A percentile compares a stretch with the other conserved stretches of the same genome.
These are phyloP conservation scores for Mortierella sp. DNA, from an alignment of 371 early-diverging fungal species.

Conservation along the genomic window DNA sequence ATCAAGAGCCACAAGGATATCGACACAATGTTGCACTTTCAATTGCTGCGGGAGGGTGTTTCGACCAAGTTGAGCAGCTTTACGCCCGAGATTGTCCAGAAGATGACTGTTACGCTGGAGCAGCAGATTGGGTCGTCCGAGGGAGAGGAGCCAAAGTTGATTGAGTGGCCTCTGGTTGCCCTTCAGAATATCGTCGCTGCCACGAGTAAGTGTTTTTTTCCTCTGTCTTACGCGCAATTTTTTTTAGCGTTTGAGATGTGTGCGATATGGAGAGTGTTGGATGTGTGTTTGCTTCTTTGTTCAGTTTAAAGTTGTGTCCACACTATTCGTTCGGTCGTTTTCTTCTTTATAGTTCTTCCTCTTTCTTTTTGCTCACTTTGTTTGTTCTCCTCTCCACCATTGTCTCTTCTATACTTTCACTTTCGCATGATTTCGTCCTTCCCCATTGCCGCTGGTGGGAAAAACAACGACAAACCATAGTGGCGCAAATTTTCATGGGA, in stretches of 20 bases:
- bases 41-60: conserved; percentile 13
- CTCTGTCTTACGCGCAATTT: background rate
- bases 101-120: background rate
- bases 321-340: background rate
- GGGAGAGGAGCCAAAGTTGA: background rate
- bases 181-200: conserved; percentile 10
- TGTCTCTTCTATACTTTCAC: background rate
- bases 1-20: conserved; percentile 17
- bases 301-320: background rate
- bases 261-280: background rate
- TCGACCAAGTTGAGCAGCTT: conserved; percentile 13
- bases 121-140: background rate
- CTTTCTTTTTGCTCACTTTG: background rate
- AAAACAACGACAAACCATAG: background rate
- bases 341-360: background rate
- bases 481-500: conserved; percentile 23
- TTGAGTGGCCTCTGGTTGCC: background rate
- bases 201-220: conserved; percentile 12
- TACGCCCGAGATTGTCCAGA: conserved; percentile 8
- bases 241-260: background rate
- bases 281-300: background rate
- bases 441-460: too few relatives aligned
- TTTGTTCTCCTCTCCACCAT: background rate
- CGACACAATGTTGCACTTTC: background rate
- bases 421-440: background rate